These are phyloP conservation scores for Dothideomycetes sp. DNA, from an alignment of 2,329 filamentous ascomycete genomes.

Conservation along the genomic window DNA sequence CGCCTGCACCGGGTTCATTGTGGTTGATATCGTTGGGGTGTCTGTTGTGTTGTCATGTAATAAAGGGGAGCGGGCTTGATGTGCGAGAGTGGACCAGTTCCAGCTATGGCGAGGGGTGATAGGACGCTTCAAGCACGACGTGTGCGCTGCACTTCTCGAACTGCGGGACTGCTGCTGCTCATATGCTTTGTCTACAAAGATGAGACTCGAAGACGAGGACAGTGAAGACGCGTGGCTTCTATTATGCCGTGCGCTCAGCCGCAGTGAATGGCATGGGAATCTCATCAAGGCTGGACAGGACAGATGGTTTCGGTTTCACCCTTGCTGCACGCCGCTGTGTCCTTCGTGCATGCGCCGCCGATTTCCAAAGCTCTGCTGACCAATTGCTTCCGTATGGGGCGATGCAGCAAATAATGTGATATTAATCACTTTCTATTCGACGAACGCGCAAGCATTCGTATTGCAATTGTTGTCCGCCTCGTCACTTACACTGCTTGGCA, in stretches of 20 bases:
- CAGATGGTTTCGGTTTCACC: neutral
- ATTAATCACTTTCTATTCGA: too few species aligned
- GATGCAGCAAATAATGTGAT: neutral
- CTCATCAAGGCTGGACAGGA: neutral
- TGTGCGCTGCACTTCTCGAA: neutral
- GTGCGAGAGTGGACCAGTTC: slow-evolving; percentile 23
- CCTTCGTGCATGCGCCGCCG: neutral
- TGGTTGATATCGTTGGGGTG: slow-evolving; percentile 4
- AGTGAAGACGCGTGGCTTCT: neutral
- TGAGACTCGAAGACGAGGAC: neutral
- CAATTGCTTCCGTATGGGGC: neutral
- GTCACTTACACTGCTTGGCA: too few species aligned
- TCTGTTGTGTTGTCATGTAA: slow-evolving; percentile 4
- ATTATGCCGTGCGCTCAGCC: neutral
- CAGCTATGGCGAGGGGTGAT: slow-evolving; percentile 7
- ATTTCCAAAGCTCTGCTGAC: neutral
- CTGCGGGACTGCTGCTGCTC: neutral
- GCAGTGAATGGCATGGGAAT: neutral
- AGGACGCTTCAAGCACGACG: neutral
- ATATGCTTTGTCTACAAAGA: neutral
- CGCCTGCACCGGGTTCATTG: slow-evolving; percentile 13
- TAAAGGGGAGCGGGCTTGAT: slow-evolving; percentile 13
- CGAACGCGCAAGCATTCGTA: too few species aligned
- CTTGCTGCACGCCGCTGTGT: neutral
- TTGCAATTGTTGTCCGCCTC: too few species aligned